Evolutionary conservation across 805 yeast genomes (phyloP).

Genomic region (Schwanniomyces sp.): DNA sequence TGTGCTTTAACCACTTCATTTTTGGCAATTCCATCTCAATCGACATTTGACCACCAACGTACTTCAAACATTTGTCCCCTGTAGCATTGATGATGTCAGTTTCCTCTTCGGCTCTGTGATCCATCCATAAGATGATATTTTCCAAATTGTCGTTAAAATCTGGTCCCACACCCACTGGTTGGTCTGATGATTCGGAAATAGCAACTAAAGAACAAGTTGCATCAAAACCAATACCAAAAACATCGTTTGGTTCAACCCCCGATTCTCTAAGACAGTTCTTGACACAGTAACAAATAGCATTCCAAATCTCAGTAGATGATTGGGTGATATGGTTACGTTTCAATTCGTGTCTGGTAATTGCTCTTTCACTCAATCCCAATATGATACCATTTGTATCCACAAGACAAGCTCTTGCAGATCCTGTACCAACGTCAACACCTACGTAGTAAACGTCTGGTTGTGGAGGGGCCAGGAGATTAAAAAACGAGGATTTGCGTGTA

Average conservation of each 20-base stretch:
- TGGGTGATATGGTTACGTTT: conserved; percentile 79
- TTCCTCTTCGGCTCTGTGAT: conserved; percentile 87
- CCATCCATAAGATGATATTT: conserved; percentile 96
- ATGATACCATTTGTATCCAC: conserved; percentile 84
- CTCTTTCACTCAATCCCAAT: conserved; percentile 73
- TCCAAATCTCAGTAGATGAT: conserved; percentile 90
- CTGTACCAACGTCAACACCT: conserved; percentile 97
- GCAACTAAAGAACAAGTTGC: conserved; percentile 96
- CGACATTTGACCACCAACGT: conserved; percentile 97
- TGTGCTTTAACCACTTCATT: conserved; percentile 91
- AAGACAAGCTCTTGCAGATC: conserved; percentile 92
- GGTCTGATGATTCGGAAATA: conserved; percentile 59
- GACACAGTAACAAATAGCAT: conserved; percentile 79
- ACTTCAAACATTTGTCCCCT: conserved; percentile 74
- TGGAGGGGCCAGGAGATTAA: conserved; percentile 39
- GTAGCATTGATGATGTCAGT: conserved; percentile 81
- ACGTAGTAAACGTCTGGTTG: conserved; percentile 56
- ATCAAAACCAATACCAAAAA: conserved; percentile 91
- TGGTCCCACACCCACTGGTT: conserved; percentile 90
- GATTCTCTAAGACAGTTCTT: conserved; percentile 72
- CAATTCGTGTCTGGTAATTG: conserved; percentile 74
- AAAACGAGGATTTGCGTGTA: conserved; percentile 38
- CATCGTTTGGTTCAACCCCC: conserved; percentile 62
- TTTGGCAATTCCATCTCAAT: conserved; percentile 98
- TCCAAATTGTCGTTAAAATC: conserved; percentile 71